Conservation (phyloP, 2,329 filamentous ascomycete species). For the Colletotrichum tropicale region DNA sequence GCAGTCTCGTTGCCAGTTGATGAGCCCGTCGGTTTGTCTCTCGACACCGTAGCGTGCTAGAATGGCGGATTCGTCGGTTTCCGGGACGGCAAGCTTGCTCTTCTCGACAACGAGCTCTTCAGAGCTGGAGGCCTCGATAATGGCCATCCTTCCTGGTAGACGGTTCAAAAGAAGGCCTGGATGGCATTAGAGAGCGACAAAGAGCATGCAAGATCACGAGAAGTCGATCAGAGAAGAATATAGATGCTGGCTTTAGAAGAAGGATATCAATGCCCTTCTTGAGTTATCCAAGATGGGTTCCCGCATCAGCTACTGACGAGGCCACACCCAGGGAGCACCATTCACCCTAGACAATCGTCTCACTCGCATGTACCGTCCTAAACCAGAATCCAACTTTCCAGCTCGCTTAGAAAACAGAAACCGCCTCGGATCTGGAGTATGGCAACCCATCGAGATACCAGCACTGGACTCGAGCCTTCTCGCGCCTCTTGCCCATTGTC, state of each 20-base stretch:
- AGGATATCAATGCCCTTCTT: neutral
- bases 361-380: neutral
- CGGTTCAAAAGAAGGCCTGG: neutral
- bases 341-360: neutral
- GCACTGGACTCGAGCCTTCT: neutral
- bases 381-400: neutral
- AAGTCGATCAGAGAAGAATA: neutral
- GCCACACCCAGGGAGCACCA: neutral
- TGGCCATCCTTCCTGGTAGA: neutral
- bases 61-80: neutral
- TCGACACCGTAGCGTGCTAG: constrained; percentile 7
- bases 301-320: neutral
- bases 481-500: neutral
- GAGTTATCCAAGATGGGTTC: no score
- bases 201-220: neutral
- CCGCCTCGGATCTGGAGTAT: neutral
- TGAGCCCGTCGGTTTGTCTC: neutral
- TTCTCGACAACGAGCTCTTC: neutral
- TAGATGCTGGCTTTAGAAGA: neutral
- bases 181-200: neutral
- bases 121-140: neutral
- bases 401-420: neutral
- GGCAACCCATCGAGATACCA: neutral
- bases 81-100: neutral
- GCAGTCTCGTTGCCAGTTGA: constrained; percentile 12